Evolutionary conservation across 1,284 basidiomycete species (phyloP).

Genomic region (Ceratobasidium sp.): DNA sequence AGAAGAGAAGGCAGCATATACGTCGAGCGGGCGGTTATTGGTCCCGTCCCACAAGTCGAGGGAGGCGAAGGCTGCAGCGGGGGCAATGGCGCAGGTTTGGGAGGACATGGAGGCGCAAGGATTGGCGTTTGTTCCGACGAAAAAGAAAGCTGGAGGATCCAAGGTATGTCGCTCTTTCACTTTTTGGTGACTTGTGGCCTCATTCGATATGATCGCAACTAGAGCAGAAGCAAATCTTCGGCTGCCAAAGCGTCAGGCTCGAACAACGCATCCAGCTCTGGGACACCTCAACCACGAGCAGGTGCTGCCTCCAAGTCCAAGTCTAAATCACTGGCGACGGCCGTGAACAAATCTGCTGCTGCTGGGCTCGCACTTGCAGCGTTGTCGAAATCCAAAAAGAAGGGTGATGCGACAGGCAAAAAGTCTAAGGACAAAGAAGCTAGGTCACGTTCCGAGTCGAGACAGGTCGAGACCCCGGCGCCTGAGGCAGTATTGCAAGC

Average conservation of each 20-base stretch:
- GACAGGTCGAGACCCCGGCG: slow-evolving; percentile 39
- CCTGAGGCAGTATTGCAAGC: slow-evolving; percentile 29
- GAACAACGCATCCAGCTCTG: slow-evolving; percentile 19
- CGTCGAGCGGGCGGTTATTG: slow-evolving; percentile 35
- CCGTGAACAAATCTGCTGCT: slow-evolving; percentile 37
- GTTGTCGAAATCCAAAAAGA: slow-evolving; percentile 43
- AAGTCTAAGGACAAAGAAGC: slow-evolving; percentile 38
- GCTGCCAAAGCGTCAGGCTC: slow-evolving; percentile 32
- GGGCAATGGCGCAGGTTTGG: slow-evolving; percentile 36
- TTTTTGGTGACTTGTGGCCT: not conserved
- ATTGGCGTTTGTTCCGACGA: not conserved
- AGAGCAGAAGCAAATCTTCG: slow-evolving; percentile 31
- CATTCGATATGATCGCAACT: not conserved
- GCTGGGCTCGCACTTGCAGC: slow-evolving; percentile 38
- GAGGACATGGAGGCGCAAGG: slow-evolving; percentile 42
- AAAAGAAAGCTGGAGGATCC: slow-evolving; percentile 37
- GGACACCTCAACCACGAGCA: slow-evolving; percentile 41
- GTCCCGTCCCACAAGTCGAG: slow-evolving; percentile 42
- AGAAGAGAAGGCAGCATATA: slow-evolving; percentile 33
- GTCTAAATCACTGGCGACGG: slow-evolving; percentile 35
- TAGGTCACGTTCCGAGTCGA: slow-evolving; percentile 41
- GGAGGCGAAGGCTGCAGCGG: slow-evolving; percentile 37
- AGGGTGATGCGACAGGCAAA: slow-evolving; percentile 27
- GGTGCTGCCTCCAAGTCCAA: slow-evolving; percentile 36
- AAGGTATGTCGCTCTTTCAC: slow-evolving; percentile 7